These are phyloP conservation scores for Atkinsonella texensis DNA, from an alignment of 2,329 filamentous ascomycete genomes.

Conservation along the genomic window DNA sequence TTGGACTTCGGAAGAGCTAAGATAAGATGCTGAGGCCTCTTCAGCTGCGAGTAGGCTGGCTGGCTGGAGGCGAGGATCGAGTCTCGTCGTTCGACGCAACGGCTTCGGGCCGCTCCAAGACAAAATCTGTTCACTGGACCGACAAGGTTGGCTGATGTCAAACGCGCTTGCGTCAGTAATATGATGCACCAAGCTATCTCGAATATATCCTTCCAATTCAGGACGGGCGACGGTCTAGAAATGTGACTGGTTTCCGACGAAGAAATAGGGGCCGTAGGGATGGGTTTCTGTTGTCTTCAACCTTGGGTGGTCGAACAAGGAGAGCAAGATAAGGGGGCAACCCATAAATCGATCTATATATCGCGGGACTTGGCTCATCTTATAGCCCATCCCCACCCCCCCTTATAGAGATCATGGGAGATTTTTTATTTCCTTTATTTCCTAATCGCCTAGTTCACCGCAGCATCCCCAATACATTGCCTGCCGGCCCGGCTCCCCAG, in stretches of 20 bases:
- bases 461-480: background rate
- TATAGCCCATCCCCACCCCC: constrained; percentile 1
- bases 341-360: background rate
- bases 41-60: background rate
- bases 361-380: constrained; percentile 1
- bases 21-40: background rate
- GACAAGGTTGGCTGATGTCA: background rate
- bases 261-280: background rate
- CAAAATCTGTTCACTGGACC: no score
- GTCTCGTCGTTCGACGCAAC: background rate
- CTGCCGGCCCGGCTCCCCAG: background rate
- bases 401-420: background rate
- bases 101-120: no score
- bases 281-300: background rate
- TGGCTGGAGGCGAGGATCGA: no score
- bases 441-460: background rate
- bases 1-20: no score
- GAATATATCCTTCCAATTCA: background rate
- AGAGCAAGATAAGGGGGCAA: background rate
- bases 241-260: background rate
- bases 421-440: background rate
- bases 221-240: background rate
- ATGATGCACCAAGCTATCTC: background rate
- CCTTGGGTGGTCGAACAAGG: background rate
- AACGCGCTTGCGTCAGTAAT: background rate